These are phyloP conservation scores for Kuraishia cidri DNA, from an alignment of 805 yeast species.

Conservation along the genomic window DNA sequence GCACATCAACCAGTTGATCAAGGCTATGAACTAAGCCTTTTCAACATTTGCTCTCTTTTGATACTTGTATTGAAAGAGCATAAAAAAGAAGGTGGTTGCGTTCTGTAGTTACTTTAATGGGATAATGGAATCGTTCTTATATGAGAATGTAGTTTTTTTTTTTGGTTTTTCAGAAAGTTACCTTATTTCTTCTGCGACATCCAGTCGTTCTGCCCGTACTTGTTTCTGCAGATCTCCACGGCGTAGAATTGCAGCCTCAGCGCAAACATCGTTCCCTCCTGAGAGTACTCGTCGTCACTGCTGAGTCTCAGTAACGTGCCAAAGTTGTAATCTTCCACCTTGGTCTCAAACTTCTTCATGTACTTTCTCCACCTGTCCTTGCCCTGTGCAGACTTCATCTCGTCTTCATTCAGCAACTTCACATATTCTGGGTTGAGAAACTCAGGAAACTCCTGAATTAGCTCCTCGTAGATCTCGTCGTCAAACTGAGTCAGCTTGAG, in stretches of 20 bases:
- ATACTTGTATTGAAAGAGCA: no score
- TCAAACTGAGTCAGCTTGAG: constrained; percentile 66
- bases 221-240: constrained; percentile 89
- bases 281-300: constrained; percentile 64
- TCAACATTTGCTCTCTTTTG: no score
- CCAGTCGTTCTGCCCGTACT: constrained; percentile 91
- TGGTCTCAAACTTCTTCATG: constrained; percentile 72
- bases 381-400: constrained; percentile 70
- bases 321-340: constrained; percentile 84
- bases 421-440: constrained; percentile 52
- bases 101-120: no score
- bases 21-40: constrained; percentile 75
- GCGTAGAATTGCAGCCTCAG: constrained; percentile 95
- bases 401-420: constrained; percentile 59
- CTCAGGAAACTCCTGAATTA: constrained; percentile 81
- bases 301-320: constrained; percentile 87
- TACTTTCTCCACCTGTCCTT: constrained; percentile 89
- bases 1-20: constrained; percentile 88
- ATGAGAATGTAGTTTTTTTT: background rate
- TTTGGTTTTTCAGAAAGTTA: no score
- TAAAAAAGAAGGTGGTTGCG: no score
- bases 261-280: constrained; percentile 78
- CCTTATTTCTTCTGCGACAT: constrained; percentile 24
- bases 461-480: constrained; percentile 54
- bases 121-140: no score